Evolutionary conservation across 1,284 basidiomycete genomes (phyloP), one percentile per base, ranked within the genome.

Genomic region (Ustilago curta): DNA sequence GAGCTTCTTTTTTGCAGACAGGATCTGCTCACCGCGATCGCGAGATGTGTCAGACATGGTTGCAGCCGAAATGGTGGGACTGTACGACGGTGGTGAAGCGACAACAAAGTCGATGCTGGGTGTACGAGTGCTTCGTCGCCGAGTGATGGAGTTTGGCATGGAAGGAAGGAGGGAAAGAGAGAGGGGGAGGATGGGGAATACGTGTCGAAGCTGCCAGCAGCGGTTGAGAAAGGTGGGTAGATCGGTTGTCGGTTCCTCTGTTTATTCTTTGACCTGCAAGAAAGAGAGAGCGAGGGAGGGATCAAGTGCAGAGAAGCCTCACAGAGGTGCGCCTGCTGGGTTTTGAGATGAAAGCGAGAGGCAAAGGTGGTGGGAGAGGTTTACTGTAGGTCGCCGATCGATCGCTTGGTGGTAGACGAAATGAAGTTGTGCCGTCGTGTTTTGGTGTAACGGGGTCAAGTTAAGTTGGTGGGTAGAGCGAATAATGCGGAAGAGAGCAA

Each of bases 1-100:
- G 59, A 82, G 77, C 72, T 82, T 82, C 56, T 80, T 82, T 44
- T 79, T 78, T 9, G 80, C 80, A 9, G 78, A 74, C 44, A 70
- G 73, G 45, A 80, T 78, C 56, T 75, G 65, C 54, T 79, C 70
- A 47, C 78, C 77, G 43, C 80, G 70, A 40, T 65, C 58, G 45
- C 68, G 72, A 5, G 63, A 47, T 12, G 59, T 6, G 4, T 56
- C 58, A 2, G 69, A 57, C 12, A 59, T 23, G 39, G 49, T 39
- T 25, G 52, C 37, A 31, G 56, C 16, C 19, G 60, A 37, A 32
- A 9, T 48, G 51, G 43, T 31, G 14, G 23, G 35, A 14, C 45
- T 14, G 19, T 21, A 31, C 8, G 32, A 25, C 7, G 63, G 45
- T n/a, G 25, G 31, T 29, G 25, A 42, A 32, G 18, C 32, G 25